These are phyloP conservation scores for Monosporascus ibericus DNA, from an alignment of 2,329 filamentous ascomycete species.

Conservation along the genomic window DNA sequence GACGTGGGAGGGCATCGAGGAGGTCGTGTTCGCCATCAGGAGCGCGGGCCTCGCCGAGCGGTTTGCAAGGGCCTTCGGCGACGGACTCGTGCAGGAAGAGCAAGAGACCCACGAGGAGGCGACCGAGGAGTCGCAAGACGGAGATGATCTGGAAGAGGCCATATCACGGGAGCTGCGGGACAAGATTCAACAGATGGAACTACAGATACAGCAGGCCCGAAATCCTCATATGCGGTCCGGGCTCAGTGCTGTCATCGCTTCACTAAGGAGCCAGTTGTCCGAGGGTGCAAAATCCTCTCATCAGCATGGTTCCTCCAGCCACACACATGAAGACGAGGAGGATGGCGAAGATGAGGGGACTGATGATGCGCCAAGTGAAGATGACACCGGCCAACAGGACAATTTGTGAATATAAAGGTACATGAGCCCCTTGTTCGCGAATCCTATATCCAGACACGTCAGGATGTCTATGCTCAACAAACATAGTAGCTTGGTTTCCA, in stretches of 20 bases:
- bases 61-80: slow-evolving; percentile 44
- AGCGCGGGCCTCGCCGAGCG: slow-evolving; percentile 43
- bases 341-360: not conserved
- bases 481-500: too few species aligned
- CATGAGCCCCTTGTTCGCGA: too few species aligned
- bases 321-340: not conserved
- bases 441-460: too few species aligned
- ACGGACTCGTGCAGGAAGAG: slow-evolving; percentile 27
- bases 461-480: too few species aligned
- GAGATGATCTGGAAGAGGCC: slow-evolving; percentile 8
- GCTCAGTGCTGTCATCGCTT: slow-evolving; percentile 20
- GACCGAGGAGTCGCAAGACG: slow-evolving; percentile 5
- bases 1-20: slow-evolving; percentile 38
- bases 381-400: not conserved
- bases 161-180: slow-evolving; percentile 18
- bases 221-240: slow-evolving; percentile 22
- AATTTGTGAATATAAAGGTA: too few species aligned
- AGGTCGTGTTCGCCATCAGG: slow-evolving; percentile 54
- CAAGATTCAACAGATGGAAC: slow-evolving; percentile 23
- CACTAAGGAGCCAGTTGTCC: slow-evolving; percentile 19
- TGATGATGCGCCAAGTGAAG: not conserved
- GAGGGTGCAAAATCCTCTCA: not conserved
- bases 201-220: slow-evolving; percentile 15
- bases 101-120: slow-evolving; percentile 9
- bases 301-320: not conserved